Percentiles rank a stretch among this genome's conserved stretches.
These are phyloP conservation scores for Helichrysum umbraculigerum DNA, from an alignment of 129 eudicot species.

Conservation along the genomic window DNA sequence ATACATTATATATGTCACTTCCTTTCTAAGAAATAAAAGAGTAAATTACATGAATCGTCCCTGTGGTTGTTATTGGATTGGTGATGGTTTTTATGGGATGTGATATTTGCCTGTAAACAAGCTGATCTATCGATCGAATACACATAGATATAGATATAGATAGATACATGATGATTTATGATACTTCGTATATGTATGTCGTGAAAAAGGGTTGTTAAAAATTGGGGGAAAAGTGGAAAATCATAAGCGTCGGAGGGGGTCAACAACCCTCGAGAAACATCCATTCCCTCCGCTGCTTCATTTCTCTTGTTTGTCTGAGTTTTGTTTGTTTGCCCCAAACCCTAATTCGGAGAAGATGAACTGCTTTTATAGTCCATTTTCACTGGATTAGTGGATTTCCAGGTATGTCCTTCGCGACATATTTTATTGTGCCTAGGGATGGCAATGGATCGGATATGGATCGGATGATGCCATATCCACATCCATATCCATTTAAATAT, in stretches of 20 bases:
- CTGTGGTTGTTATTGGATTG: background rate
- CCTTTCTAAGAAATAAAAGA: background rate
- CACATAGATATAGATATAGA: background rate
- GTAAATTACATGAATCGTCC: background rate
- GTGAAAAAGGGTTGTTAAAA: conserved; percentile 33
- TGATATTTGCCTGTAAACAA: too few species aligned
- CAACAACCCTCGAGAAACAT: conserved; percentile 39
- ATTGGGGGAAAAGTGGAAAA: conserved; percentile 11
- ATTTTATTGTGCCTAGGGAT: too few species aligned
- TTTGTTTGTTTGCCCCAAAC: conserved; percentile 26
- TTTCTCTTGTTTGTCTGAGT: conserved; percentile 24
- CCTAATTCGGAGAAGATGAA: background rate
- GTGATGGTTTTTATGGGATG: background rate
- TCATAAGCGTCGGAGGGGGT: conserved; percentile 46
- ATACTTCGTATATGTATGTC: background rate
- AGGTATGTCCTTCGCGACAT: background rate
- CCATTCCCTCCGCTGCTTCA: conserved; percentile 32
- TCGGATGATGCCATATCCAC: too few species aligned
- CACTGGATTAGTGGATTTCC: background rate
- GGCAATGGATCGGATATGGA: too few species aligned
- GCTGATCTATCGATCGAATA: too few species aligned
- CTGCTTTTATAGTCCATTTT: background rate
- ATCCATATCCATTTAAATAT: too few species aligned
- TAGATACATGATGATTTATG: background rate
- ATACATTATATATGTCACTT: background rate